Evolutionary conservation across 768 basidiomycete genomes (phyloP).

Genomic region (Scleroderma citrinum): DNA sequence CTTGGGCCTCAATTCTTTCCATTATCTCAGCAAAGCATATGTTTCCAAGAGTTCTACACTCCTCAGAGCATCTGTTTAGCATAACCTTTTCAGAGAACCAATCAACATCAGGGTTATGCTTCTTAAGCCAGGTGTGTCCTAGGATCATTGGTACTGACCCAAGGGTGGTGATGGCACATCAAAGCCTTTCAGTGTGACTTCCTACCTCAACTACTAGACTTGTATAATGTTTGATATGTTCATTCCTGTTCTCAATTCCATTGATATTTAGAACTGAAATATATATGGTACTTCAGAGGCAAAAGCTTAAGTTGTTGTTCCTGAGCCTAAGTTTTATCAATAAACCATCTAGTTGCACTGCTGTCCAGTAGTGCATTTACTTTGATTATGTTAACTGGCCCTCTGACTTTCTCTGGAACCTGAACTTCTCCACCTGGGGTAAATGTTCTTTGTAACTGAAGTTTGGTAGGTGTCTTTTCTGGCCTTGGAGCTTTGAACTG

Average conservation of each 20-base stretch:
- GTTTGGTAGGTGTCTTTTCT: too few species aligned
- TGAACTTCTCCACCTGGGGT: too few species aligned
- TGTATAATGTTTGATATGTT: not conserved
- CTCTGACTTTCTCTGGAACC: too few species aligned
- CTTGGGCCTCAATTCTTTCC: too few species aligned
- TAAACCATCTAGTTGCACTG: not conserved
- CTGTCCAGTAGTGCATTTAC: not conserved
- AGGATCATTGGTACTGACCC: conserved; percentile 3
- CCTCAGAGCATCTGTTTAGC: not conserved
- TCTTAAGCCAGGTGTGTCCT: conserved; percentile 22
- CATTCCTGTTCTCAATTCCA: not conserved
- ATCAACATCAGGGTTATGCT: conserved; percentile 19
- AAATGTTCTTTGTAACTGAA: too few species aligned
- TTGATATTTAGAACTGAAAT: not conserved
- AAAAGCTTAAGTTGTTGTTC: not conserved
- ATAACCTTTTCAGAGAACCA: conserved; percentile 16
- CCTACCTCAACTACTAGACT: not conserved
- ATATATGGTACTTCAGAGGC: not conserved
- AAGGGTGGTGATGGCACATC: not conserved
- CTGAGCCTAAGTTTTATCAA: not conserved
- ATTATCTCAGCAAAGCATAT: not conserved
- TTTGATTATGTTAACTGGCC: too few species aligned
- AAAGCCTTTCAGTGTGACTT: not conserved
- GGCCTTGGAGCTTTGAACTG: too few species aligned
- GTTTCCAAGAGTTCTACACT: not conserved